Evolutionary conservation across 2,329 filamentous ascomycete genomes (phyloP), one percentile per base, ranked within the genome.

Genomic region (Diaporthe sp.): DNA sequence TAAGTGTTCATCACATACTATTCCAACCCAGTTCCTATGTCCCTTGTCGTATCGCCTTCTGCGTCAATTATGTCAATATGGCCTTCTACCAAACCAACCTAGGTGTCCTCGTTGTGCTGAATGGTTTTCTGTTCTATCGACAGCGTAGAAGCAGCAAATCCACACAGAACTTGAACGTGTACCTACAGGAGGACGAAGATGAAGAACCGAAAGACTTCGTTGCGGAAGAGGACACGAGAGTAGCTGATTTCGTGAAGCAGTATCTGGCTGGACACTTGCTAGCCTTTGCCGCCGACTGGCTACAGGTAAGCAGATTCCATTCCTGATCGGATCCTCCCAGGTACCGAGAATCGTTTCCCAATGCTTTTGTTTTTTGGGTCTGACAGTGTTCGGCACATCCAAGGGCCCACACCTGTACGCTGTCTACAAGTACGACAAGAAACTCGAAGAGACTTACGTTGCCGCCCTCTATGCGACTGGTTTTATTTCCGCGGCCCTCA

Each of bases 371-470:
- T 37, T 34, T 37, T 34, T 12, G 42, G 9, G 42, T 58, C 61
- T 67, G 19, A 67, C 28, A 3, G 25, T 25, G 19, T 2, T 49
- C 61, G 8, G 15, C 8, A 49, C 34, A 34, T 19, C 25, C 25
- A 67, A 86, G 84, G 86, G 87, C 1, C 87, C 87, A 7, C 87
- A 88, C 71, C 86, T 88, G 55, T 89, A 89, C 78, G 86, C 87
- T 5, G 85, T 89, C 13, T 89, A 89, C 82, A 88, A 87, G 81
- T 86, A 88, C 78, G 85, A 88, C 67, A 88, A 88, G 75, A 79
- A 82, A 7, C 82, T 89, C 1, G 80, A 85, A 6, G 87, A 89
- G 77, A 82, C 83, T 62, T 78, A 81, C 4, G 85, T 88, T n/a
- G 87, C 86, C 39, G 81, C 81, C 44, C 81, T 89, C 15, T 88